Evolutionary conservation across 2,329 filamentous ascomycete genomes (phyloP), one percentile per base, ranked within the genome.

Genomic region (Cladosporium sp.): DNA sequence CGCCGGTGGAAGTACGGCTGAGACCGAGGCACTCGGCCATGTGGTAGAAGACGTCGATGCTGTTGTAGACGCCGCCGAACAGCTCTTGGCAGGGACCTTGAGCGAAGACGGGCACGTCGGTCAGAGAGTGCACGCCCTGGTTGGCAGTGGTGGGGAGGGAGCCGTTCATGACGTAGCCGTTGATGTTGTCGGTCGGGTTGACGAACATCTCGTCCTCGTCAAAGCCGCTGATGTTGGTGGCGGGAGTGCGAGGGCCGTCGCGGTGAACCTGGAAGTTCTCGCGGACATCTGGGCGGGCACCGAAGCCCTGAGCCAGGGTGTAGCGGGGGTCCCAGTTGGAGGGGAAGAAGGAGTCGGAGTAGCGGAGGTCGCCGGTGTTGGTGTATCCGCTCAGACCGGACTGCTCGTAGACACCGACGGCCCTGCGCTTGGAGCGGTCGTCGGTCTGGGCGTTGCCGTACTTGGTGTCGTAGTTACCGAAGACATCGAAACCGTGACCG

Each of bases 401-500:
- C 61, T 84, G 75, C 58, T 81, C 73, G 73, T 95, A 93, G 24
- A 78, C 76, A 52, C 88, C 88, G 44, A 93, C 74, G 34, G 89
- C 88, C 43, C 79, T 75, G 59, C 89, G 86, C 78, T 90, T 92
- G 61, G 80, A 72, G 59, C 89, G 85, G 65, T 87, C 82, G 15
- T 77, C 76, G 6, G 75, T 69, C 60, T 89, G 80, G 3, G 79
- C 78, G 13, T 79, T 73, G 41, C 92, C 76, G 70, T 91, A 93
- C 65, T 86, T 75, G 15, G 88, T 93, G 64, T 95, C 89, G 42
- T 89, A 87, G 56, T 78, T 84, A 56, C 89, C 89, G 66, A 85
- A 91, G 59, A 95, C 89, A 60, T 91, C 89, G 66, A 95, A 95
- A 50, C 89, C 89, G 71, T 95, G 89, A 37, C 89, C 89, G 74